These are phyloP conservation scores for Fusarium coffeatum DNA, from an alignment of 2,329 filamentous ascomycete genomes.

Conservation along the genomic window DNA sequence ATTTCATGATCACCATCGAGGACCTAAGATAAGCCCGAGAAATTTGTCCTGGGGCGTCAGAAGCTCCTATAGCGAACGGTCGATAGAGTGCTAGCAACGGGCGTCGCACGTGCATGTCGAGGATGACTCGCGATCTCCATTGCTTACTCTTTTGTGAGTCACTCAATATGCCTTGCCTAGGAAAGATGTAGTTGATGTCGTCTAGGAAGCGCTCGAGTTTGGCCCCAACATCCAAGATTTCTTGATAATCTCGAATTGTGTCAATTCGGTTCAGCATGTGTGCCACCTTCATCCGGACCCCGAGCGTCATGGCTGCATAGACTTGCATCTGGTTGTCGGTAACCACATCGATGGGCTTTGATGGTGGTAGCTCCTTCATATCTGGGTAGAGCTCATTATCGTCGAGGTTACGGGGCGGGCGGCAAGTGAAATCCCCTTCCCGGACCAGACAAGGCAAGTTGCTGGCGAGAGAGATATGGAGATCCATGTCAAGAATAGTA, in stretches of 20 bases:
- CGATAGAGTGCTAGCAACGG: conserved; percentile 65
- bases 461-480: conserved; percentile 65
- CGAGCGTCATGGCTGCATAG: conserved; percentile 64
- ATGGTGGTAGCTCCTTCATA: conserved; percentile 61
- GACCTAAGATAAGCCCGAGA: conserved; percentile 64
- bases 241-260: conserved; percentile 63
- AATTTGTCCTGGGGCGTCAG: conserved; percentile 63
- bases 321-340: conserved; percentile 67
- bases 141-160: conserved; percentile 60
- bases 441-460: conserved; percentile 64
- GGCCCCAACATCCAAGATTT: conserved; percentile 64
- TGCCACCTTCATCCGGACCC: conserved; percentile 61
- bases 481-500: conserved; percentile 67
- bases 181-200: conserved; percentile 65
- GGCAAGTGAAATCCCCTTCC: conserved; percentile 65
- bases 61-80: conserved; percentile 64
- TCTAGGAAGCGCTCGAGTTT: conserved; percentile 66
- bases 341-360: conserved; percentile 62
- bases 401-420: conserved; percentile 64
- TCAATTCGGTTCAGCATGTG: conserved; percentile 65
- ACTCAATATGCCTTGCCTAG: conserved; percentile 57
- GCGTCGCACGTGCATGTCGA: conserved; percentile 66
- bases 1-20: conserved; percentile 66
- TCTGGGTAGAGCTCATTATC: conserved; percentile 62
- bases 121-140: conserved; percentile 63